Evolutionary conservation across 441 rosid genomes (phyloP), one percentile per base, ranked within the genome.

Genomic region (Manihot esculenta): DNA sequence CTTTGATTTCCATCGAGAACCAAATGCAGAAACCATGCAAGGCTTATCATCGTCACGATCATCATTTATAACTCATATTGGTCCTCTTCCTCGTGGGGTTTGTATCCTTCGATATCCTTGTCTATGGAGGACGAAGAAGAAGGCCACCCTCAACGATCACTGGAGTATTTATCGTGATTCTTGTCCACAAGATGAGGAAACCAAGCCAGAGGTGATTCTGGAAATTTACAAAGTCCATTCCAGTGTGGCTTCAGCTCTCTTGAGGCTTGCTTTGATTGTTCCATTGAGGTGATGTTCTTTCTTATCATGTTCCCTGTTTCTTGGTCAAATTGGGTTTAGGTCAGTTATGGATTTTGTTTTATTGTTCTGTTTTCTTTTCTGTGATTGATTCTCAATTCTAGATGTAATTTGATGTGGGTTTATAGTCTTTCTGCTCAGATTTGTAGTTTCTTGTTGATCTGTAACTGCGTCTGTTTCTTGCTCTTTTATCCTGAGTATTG

Each of bases 221-320:
- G 74, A 74, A 77, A 87, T 44, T 38, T 82, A 80, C 30, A 69
- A 30, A 76, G 76, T 54, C 88, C 83, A 70, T 79, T 59, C 89
- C 23, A 83, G 89, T 55, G 87, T 91, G 33, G 82, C 83, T 0
- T 89, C 98, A 41, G 88, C 94, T 5, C 90, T 93, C 60, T 84
- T 93, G 85, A 86, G 97, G 68, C 85, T 93, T 75, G 93, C 80
- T 49, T 91, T 55, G 98, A 93, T 77, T 93, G 98, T 79, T 91
- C 91, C 68, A 88, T 93, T 50, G 86, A 87, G 97, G 97, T 89
- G 61, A 62, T 59, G 17, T 56, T 58, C 24, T 47, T 66, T 56
- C n/a, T 13, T 38, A 17, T 12, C 48, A 51, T 27, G 33, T 44
- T 26, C 20, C 8, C 1, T n/a, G 53, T 45, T 26, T 14, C 41